Evolutionary conservation across 2,329 filamentous ascomycete genomes (phyloP).

Genomic region (Akanthomyces muscarius): DNA sequence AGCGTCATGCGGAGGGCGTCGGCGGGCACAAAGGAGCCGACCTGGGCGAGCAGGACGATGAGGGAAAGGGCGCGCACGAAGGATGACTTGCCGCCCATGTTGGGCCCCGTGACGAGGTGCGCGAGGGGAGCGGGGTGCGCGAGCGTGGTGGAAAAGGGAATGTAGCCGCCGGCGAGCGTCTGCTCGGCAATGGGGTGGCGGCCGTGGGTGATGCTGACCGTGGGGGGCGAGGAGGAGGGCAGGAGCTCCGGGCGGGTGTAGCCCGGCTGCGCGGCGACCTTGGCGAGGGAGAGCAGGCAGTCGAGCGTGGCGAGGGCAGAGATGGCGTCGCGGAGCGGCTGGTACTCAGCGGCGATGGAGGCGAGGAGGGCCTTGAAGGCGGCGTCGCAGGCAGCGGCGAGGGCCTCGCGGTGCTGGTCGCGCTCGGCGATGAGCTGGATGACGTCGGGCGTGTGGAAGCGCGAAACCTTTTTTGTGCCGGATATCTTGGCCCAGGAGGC

Average conservation of each 20-base stretch:
- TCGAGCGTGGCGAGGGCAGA: conserved; percentile 83
- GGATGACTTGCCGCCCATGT: conserved; percentile 99
- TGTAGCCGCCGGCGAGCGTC: conserved; percentile 78
- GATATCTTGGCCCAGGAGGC: conserved; percentile 94
- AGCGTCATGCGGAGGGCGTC: conserved; percentile 70
- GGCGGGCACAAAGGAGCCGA: conserved; percentile 91
- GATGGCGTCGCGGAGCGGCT: conserved; percentile 82
- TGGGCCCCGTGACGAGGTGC: conserved; percentile 89
- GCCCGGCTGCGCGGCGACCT: conserved; percentile 78
- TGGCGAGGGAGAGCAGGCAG: conserved; percentile 81
- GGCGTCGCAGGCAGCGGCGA: conserved; percentile 84
- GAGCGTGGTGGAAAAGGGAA: conserved; percentile 80
- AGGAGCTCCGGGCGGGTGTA: conserved; percentile 74
- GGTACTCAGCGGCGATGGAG: conserved; percentile 78
- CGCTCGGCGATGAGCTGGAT: conserved; percentile 77
- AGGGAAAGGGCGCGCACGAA: conserved; percentile 92
- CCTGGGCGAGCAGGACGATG: conserved; percentile 88
- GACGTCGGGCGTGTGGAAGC: conserved; percentile 93
- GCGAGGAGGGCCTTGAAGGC: conserved; percentile 71
- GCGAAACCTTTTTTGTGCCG: conserved; percentile 85
- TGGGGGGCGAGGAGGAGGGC: conserved; percentile 57
- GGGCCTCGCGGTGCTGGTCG: conserved; percentile 90
- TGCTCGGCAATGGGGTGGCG: conserved; percentile 97
- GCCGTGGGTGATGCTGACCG: conserved; percentile 62
- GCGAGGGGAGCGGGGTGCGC: conserved; percentile 63